These are phyloP conservation scores for Ophiostoma tasmaniense DNA, from an alignment of 2,329 filamentous ascomycete species.

Conservation along the genomic window DNA sequence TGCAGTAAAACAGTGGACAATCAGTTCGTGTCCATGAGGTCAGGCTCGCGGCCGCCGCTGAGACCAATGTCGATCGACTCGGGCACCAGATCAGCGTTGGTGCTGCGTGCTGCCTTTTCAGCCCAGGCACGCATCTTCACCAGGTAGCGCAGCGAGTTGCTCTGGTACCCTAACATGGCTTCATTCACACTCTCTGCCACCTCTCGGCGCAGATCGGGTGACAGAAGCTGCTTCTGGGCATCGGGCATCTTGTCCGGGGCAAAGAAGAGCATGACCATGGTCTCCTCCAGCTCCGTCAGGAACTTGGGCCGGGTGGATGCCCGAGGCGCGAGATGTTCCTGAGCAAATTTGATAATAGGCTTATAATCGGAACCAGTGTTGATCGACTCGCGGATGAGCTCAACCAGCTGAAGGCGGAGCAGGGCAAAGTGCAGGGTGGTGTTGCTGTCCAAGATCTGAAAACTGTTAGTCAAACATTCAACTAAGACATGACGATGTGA, in stretches of 20 bases:
- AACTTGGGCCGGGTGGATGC: conserved; percentile 76
- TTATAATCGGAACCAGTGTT: conserved; percentile 63
- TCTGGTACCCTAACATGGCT: conserved; percentile 63
- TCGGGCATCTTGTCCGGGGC: conserved; percentile 70
- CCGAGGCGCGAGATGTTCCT: conserved; percentile 74
- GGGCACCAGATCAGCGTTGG: conserved; percentile 34
- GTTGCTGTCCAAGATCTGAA: conserved; percentile 77
- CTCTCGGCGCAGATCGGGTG: conserved; percentile 68
- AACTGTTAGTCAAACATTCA: conserved; percentile 25
- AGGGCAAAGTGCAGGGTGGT: conserved; percentile 80
- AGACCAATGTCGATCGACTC: conserved; percentile 33
- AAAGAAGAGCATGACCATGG: conserved; percentile 88
- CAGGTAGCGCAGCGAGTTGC: conserved; percentile 68
- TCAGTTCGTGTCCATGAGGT: conserved; percentile 46
- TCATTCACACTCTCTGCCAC: conserved; percentile 88
- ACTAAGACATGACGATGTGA: not conserved
- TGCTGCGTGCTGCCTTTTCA: conserved; percentile 51
- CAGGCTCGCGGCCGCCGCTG: conserved; percentile 36
- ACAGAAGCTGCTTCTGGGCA: conserved; percentile 65
- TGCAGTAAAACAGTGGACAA: not conserved
- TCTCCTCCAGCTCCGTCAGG: conserved; percentile 78
- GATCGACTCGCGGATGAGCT: conserved; percentile 76
- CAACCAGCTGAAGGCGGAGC: conserved; percentile 82
- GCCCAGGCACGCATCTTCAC: conserved; percentile 80
- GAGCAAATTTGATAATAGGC: conserved; percentile 78